phyloP scores from a whole-genome alignment of 768 basidiomycete species.

The Panus rudis region DNA sequence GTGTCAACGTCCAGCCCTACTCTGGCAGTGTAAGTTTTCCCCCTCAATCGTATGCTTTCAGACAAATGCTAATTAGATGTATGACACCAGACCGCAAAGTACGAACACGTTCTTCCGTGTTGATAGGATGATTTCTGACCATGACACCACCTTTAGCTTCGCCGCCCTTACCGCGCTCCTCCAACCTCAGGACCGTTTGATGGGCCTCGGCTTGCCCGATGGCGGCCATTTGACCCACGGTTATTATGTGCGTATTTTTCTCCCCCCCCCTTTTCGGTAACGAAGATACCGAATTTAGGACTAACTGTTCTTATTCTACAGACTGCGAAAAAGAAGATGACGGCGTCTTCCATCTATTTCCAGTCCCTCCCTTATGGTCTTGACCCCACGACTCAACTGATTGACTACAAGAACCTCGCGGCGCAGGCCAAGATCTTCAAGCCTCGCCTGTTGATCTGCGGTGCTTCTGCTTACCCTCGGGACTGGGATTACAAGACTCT shows the following conservation, averaged over 20 bases:
- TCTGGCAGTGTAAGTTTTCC: constrained; percentile 68
- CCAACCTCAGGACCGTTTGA: constrained; percentile 95
- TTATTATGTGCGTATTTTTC: constrained; percentile 68
- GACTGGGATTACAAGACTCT: constrained; percentile 94
- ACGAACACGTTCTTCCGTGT: constrained; percentile 26
- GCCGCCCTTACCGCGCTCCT: constrained; percentile 93
- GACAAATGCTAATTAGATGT: too few relatives aligned
- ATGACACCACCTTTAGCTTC: constrained; percentile 51
- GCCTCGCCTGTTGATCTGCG: constrained; percentile 91
- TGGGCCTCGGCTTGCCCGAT: constrained; percentile 98
- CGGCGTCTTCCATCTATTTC: constrained; percentile 99
- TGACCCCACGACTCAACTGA: constrained; percentile 73
- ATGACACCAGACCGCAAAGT: constrained; percentile 90
- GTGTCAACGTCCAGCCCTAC: constrained; percentile 99
- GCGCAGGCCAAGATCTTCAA: constrained; percentile 93
- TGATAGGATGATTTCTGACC: not conserved
- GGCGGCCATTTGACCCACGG: constrained; percentile 97
- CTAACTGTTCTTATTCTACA: constrained; percentile 21
- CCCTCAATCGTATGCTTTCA: not conserved
- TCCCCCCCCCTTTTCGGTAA: not conserved
- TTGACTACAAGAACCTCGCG: constrained; percentile 80
- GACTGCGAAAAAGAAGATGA: constrained; percentile 99
- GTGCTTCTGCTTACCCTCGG: constrained; percentile 96
- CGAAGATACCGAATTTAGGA: not conserved
- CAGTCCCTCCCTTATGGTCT: constrained; percentile 94